phyloP scores from a whole-genome alignment of 805 yeast genomes.

The Candida glaebosa region DNA sequence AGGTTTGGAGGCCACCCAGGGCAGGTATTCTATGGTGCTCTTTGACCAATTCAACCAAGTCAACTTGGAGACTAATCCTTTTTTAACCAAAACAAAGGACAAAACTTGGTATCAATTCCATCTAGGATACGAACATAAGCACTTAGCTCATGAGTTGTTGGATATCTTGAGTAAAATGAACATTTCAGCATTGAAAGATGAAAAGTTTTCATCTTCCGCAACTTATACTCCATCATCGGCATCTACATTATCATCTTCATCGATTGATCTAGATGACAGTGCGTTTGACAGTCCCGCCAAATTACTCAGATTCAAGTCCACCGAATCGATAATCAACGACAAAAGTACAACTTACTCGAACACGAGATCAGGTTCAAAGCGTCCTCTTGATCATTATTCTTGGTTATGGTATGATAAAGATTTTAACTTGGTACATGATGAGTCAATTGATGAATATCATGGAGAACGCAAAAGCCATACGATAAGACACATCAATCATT shows the following conservation, averaged over 20 bases:
- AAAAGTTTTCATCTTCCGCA: conserved; percentile 1
- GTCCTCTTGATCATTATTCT: conserved; percentile 12
- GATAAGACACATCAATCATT: conserved; percentile 19
- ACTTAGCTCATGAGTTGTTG: conserved; percentile 17
- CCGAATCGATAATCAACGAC: conserved; percentile 14
- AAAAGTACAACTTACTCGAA: conserved; percentile 5
- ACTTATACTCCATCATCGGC: conserved; percentile 2
- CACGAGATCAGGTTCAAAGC: not conserved
- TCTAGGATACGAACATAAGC: conserved; percentile 18
- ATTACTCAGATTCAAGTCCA: not conserved
- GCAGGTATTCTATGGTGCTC: not conserved
- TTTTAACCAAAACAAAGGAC: conserved; percentile 11
- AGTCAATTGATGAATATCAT: conserved; percentile 14
- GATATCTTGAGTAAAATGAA: conserved; percentile 11
- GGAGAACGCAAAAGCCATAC: conserved; percentile 15
- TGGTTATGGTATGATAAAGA: conserved; percentile 35
- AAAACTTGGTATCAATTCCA: conserved; percentile 16
- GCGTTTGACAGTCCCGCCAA: not conserved
- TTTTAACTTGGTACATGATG: conserved; percentile 16
- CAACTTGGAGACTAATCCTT: not conserved
- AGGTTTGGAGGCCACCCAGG: conserved; percentile 23
- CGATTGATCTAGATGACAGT: not conserved
- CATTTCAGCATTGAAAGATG: conserved; percentile 3
- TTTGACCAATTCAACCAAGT: not conserved
- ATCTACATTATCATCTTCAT: not conserved